Evolutionary conservation across 768 basidiomycete genomes (phyloP).

Genomic region (Lyophyllum shimeji): DNA sequence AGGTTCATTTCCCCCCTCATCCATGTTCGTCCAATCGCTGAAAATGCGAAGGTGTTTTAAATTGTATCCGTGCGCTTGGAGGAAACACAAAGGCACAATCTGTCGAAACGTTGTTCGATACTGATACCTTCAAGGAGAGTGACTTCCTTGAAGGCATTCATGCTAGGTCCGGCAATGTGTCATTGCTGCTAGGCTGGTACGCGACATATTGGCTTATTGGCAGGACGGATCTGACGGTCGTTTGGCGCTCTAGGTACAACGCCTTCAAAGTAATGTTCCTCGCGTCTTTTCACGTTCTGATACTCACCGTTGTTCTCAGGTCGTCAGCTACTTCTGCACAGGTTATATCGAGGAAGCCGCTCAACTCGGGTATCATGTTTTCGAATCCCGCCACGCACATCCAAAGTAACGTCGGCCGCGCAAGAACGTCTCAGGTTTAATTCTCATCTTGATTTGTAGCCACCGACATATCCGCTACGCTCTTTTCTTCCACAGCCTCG

Average conservation of each 20-base stretch:
- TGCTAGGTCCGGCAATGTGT: constrained; percentile 43
- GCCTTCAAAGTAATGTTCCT: constrained; percentile 52
- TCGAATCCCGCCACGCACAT: constrained; percentile 54
- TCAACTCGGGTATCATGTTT: constrained; percentile 60
- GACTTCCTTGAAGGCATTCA: constrained; percentile 48
- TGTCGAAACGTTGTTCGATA: constrained; percentile 57
- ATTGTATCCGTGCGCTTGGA: constrained; percentile 62
- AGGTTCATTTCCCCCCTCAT: constrained; percentile 34
- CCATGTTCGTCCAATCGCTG: not conserved
- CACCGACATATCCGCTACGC: constrained; percentile 70
- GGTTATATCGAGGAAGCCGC: constrained; percentile 63
- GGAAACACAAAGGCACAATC: constrained; percentile 55
- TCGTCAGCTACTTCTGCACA: constrained; percentile 63
- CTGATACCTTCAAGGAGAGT: constrained; percentile 54
- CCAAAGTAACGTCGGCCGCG: constrained; percentile 48
- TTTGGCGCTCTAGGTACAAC: constrained; percentile 49
- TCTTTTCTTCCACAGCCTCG: constrained; percentile 69
- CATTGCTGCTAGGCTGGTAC: constrained; percentile 62
- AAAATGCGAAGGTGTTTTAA: constrained; percentile 45
- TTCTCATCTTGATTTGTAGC: constrained; percentile 29
- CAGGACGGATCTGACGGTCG: not conserved
- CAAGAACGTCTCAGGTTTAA: not conserved
- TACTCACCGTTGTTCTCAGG: constrained; percentile 29
- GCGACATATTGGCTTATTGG: constrained; percentile 13
- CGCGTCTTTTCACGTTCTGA: not conserved